Evolutionary conservation across 2,329 filamentous ascomycete genomes (phyloP).

Genomic region (Immersiporthe knoxdaviesiana): DNA sequence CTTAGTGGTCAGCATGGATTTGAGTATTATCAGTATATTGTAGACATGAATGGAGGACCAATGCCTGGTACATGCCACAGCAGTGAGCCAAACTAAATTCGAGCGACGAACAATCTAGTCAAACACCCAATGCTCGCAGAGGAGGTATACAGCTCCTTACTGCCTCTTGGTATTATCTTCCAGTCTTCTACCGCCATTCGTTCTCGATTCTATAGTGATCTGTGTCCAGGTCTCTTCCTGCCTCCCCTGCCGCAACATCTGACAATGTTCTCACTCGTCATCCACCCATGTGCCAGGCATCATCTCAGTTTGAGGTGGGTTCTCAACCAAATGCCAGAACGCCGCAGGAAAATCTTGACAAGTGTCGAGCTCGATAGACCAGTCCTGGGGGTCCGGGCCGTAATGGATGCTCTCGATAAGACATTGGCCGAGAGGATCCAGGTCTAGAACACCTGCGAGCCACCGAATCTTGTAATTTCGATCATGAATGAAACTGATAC

Average conservation of each 20-base stretch:
- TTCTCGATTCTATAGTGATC: neutral
- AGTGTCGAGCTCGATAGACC: neutral
- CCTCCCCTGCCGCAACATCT: neutral
- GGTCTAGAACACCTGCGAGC: too few relatives aligned
- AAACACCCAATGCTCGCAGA: neutral
- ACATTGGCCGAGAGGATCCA: neutral
- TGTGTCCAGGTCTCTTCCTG: neutral
- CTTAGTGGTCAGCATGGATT: too few relatives aligned
- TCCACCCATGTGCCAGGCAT: conserved; percentile 13
- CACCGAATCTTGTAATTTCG: neutral
- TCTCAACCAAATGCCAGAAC: conserved; percentile 3
- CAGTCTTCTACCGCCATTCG: neutral
- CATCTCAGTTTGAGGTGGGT: neutral
- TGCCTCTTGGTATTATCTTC: neutral
- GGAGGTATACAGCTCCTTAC: neutral
- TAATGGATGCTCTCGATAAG: neutral
- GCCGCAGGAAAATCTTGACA: neutral
- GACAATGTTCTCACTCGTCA: neutral
- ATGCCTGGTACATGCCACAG: too few relatives aligned
- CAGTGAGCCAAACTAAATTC: too few relatives aligned
- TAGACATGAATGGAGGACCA: too few relatives aligned
- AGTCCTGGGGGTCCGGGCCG: neutral
- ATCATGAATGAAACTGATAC: neutral
- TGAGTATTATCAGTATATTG: too few relatives aligned
- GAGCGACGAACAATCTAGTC: too few relatives aligned